Percentiles rank a stretch among this genome's conserved stretches.
Conservation (phyloP, 2,329 filamentous ascomycete genomes). For the Ophiostoma perfectum region DNA sequence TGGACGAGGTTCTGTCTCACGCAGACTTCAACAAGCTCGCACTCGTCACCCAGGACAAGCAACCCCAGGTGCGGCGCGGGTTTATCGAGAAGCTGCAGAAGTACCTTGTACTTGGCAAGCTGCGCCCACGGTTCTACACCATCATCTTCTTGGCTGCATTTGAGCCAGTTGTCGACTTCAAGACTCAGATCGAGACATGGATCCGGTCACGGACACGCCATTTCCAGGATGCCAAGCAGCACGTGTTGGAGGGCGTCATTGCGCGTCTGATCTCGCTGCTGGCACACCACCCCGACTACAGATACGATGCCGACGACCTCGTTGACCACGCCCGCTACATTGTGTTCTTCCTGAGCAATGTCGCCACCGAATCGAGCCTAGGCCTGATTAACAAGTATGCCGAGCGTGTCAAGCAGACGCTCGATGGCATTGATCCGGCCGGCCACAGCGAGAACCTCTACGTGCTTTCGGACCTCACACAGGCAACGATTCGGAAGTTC, state of each 20-base stretch:
- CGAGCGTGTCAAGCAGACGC: slow-evolving; percentile 84
- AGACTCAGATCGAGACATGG: slow-evolving; percentile 77
- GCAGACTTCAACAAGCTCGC: slow-evolving; percentile 76
- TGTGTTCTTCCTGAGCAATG: slow-evolving; percentile 76
- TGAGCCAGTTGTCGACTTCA: slow-evolving; percentile 70
- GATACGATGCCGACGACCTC: slow-evolving; percentile 59
- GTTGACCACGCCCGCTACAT: slow-evolving; percentile 83
- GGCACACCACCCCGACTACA: slow-evolving; percentile 90
- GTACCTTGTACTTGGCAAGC: slow-evolving; percentile 68
- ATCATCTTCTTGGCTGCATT: slow-evolving; percentile 88
- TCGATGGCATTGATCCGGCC: slow-evolving; percentile 66
- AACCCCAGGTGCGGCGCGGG: slow-evolving; percentile 65
- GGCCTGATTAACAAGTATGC: slow-evolving; percentile 86
- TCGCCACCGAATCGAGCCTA: slow-evolving; percentile 81
- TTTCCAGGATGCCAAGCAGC: slow-evolving; percentile 55
- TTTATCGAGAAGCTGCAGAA: slow-evolving; percentile 88
- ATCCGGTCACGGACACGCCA: slow-evolving; percentile 71
- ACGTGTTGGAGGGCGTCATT: slow-evolving; percentile 73
- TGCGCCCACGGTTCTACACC: slow-evolving; percentile 76
- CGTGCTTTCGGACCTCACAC: slow-evolving; percentile 79
- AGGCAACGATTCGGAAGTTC: slow-evolving; percentile 75
- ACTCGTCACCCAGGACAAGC: slow-evolving; percentile 71
- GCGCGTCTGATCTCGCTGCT: slow-evolving; percentile 79
- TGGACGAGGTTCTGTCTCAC: slow-evolving; percentile 70
- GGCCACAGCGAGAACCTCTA: slow-evolving; percentile 70